Evolutionary conservation across 2,329 filamentous ascomycete genomes (phyloP), one percentile per base, ranked within the genome.

Genomic region (Stenocarpella maydis): DNA sequence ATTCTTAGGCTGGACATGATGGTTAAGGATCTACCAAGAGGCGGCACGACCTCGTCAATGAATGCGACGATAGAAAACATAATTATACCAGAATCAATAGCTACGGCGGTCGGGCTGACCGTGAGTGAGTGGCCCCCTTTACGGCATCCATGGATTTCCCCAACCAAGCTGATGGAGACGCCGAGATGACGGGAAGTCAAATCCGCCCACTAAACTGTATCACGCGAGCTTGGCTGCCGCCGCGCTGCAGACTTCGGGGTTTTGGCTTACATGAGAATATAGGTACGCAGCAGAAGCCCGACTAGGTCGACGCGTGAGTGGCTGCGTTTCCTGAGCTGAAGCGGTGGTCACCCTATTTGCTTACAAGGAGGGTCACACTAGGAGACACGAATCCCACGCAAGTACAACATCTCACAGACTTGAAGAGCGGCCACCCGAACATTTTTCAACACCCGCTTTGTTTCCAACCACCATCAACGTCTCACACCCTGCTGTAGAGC

Each of bases 321-420:
- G 58, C 58, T 61, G 41, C 24, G 24, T 34, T 24, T 61, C 58
- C 58, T 41, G 58, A 24, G 58, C 58, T 61, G 58, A 47, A 39
- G 58, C 58, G 24, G 58, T 61, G 41, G 47, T 67, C 52, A 58
- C 17, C n/a, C 37, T 58, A 28, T 37, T 34, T 19, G 64, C 64
- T 67, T 21, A 67, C 64, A 67, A 49, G 64, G 64, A 67, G 64
- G 64, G 64, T 45, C 52, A 67, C 64, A 58, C 52, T n/a, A 24
- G 26, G 52, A 58, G 41, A 58, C n/a, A 58, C 28, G 58, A 26
- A 39, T 67, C 52, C 49, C 54, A 67, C 28, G 26, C 49, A 58
- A 67, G 52, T 67, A 67, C 31, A 55, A 67, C 34, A 39, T 37
- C 31, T 43, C n/a, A 58, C 28, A 45, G 26, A 31, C 31, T 41